phyloP scores from a whole-genome alignment of 2,329 filamentous ascomycete genomes.

The Colletotrichum sp. region DNA sequence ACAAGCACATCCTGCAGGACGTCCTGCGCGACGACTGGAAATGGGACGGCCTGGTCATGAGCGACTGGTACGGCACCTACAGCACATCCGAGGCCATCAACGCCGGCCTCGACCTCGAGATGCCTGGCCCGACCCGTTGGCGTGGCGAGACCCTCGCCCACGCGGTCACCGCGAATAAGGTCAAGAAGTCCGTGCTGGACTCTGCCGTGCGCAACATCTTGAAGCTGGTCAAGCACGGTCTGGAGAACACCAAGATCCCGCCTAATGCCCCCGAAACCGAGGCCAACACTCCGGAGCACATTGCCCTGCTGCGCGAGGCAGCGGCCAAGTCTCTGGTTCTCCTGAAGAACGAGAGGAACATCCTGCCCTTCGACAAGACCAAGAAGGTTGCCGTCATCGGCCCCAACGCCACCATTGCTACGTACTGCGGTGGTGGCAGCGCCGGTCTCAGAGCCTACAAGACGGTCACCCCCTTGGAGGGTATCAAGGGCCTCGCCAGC shows the following conservation, averaged over 20 bases:
- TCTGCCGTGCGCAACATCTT: constrained; percentile 36
- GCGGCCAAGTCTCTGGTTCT: constrained; percentile 63
- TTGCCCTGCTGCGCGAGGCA: constrained; percentile 44
- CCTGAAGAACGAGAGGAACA: constrained; percentile 71
- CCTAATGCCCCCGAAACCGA: constrained; percentile 59
- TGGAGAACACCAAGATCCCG: constrained; percentile 40
- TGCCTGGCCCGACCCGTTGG: constrained; percentile 40
- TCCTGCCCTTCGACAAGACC: constrained; percentile 60
- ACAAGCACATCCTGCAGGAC: constrained; percentile 50
- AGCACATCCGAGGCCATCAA: constrained; percentile 40
- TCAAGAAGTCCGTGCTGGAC: constrained; percentile 59
- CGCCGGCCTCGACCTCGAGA: constrained; percentile 40
- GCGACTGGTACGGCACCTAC: constrained; percentile 65
- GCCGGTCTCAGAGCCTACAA: constrained; percentile 36
- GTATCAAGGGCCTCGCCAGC: constrained; percentile 26
- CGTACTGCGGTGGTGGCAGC: constrained; percentile 37
- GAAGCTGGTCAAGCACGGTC: constrained; percentile 47
- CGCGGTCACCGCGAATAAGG: constrained; percentile 60
- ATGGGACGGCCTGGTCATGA: constrained; percentile 62
- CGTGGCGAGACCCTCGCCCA: constrained; percentile 50
- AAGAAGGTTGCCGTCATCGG: constrained; percentile 54
- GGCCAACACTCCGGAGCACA: constrained; percentile 64
- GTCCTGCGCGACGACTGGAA: constrained; percentile 63
- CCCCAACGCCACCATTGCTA: constrained; percentile 50
- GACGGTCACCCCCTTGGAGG: constrained; percentile 33